Conservation (phyloP, 2,329 filamentous ascomycete species). For the Fusarium algeriense region DNA sequence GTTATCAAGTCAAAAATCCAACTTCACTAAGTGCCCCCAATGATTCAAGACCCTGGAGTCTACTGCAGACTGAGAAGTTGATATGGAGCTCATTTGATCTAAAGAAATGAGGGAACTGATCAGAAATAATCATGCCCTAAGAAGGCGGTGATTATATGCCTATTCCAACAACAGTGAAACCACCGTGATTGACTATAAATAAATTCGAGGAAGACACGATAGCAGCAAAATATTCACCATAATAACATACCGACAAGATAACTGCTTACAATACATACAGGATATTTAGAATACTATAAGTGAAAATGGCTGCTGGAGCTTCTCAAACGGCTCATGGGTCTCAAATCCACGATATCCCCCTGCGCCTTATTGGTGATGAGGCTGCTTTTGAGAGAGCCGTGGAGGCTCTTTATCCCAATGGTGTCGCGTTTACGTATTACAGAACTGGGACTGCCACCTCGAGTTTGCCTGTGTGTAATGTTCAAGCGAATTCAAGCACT, state of each 20-base stretch:
- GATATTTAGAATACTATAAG: rapidly evolving
- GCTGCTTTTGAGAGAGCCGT: background rate
- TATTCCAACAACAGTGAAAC: background rate
- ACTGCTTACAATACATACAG: rapidly evolving
- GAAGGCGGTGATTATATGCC: background rate
- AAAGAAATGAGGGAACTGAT: too few relatives aligned
- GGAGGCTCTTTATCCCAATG: background rate
- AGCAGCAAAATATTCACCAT: background rate
- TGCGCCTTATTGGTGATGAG: background rate
- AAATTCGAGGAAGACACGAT: rapidly evolving
- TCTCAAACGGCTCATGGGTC: background rate
- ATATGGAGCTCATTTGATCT: too few relatives aligned
- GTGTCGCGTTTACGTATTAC: background rate
- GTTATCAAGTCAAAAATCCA: too few relatives aligned
- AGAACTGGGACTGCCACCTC: background rate
- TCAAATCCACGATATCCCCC: background rate
- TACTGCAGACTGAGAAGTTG: too few relatives aligned
- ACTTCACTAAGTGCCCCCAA: too few relatives aligned
- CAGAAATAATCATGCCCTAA: too few relatives aligned
- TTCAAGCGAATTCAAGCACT: background rate
- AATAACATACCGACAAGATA: rapidly evolving
- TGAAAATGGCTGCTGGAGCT: background rate
- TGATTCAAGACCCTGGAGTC: too few relatives aligned
- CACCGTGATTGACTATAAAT: background rate
- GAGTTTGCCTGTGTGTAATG: background rate